Evolutionary conservation across 371 early-diverging fungal species (phyloP), one percentile per base, ranked within the genome.

Genomic region (Mortierella sp.): DNA sequence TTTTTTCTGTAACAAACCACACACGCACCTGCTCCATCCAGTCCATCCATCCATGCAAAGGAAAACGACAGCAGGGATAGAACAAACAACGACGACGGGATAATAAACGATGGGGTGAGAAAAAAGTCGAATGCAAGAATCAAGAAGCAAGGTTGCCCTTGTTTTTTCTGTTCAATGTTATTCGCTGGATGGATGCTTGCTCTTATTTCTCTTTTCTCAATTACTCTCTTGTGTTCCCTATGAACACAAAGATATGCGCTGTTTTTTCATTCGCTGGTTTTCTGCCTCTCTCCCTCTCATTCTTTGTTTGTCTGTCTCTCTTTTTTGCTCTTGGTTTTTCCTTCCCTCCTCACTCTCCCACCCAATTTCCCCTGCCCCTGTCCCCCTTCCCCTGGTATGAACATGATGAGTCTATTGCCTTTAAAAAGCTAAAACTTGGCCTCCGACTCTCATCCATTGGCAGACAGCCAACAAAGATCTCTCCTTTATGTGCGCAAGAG

Each of bases 191-290:
- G 67, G 67, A 16, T 67, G 19, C 5, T 37, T 14, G 26, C 26
- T 57, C 4, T 14, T 19, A 10, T 54, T 51, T 4, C 1, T n/a
- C 21, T 61, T 34, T 34, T 61, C 40, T 34, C 67, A 40, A 37
- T 40, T 67, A 67, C 40, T 34, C 16, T 31, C 34, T 64, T 67
- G 67, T 67, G 67, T 40, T 67, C 40, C 67, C 67, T 67, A 67
- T 67, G 67, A 67, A 40, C 34, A 40, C 40, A 67, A 40, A 67
- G 67, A 67, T 67, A 67, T 67, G 67, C 67, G 67, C 67, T 67
- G 37, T 67, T 67, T 67, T 67, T 67, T 67, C 67, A 67, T 67
- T 67, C 67, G 67, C 43, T 67, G 67, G 67, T 37, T 67, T 40
- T 67, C 21, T 9, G 43, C 28, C 14, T 16, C 59, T 59, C 59